Conservation (phyloP, 2,329 filamentous ascomycete genomes). For the Alternaria sp. region DNA sequence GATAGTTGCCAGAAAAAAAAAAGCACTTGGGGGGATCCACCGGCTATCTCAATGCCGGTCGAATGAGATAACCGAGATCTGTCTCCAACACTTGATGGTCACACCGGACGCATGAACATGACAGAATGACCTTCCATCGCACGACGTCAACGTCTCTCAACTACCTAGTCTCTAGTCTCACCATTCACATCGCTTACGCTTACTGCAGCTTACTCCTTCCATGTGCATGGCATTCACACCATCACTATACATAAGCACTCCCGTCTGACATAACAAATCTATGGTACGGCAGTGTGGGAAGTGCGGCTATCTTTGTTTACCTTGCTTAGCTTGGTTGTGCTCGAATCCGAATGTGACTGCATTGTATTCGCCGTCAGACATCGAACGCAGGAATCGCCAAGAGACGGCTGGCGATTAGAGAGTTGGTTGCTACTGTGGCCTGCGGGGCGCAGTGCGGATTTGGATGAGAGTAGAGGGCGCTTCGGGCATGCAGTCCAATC, state of each 20-base stretch:
- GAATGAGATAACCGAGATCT: constrained; percentile 8
- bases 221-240: constrained; percentile 23
- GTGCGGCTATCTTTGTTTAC: constrained; percentile 8
- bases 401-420: constrained; percentile 7
- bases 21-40: neutral
- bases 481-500: constrained; percentile 12
- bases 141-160: constrained; percentile 14
- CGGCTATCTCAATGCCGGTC: constrained; percentile 4
- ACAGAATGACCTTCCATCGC: constrained; percentile 1
- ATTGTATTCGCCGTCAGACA: constrained; percentile 2
- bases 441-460: constrained; percentile 5
- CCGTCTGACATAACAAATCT: constrained; percentile 27
- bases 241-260: constrained; percentile 11
- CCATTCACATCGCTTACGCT: constrained; percentile 25
- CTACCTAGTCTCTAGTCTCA: constrained; percentile 23
- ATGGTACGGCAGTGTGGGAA: constrained; percentile 7
- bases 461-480: constrained; percentile 6
- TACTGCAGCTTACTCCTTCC: constrained; percentile 36
- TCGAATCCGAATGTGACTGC: constrained; percentile 12
- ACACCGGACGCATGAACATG: neutral
- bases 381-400: constrained; percentile 12
- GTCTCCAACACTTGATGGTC: neutral
- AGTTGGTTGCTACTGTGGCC: neutral
- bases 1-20: neutral
- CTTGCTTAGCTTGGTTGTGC: constrained; percentile 24